Evolutionary conservation across 257 asterid species (phyloP).

Genomic region (Coffea canephora): DNA sequence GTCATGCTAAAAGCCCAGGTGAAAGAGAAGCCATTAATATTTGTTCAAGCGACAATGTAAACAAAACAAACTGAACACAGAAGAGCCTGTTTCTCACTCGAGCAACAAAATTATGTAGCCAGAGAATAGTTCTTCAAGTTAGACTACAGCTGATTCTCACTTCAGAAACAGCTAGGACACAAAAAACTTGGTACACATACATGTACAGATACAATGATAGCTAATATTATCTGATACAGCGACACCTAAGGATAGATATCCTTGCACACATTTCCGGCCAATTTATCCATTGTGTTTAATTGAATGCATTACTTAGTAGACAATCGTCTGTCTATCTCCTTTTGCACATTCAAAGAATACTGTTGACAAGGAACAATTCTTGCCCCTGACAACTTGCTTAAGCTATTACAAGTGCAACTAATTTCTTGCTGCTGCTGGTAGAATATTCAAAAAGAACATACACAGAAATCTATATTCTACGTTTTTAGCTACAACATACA

Average conservation of each 20-base stretch:
- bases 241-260: too few relatives aligned
- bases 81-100: constrained; percentile 50
- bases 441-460: neutral
- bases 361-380: neutral
- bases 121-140: neutral
- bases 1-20: neutral
- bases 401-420: neutral
- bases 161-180: neutral
- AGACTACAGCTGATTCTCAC: neutral
- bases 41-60: neutral
- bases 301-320: neutral
- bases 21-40: neutral
- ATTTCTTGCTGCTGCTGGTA: neutral
- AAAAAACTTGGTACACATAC: too few relatives aligned
- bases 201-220: too few relatives aligned
- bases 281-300: neutral
- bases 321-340: neutral
- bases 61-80: constrained; percentile 1
- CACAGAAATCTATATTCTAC: neutral
- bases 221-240: too few relatives aligned
- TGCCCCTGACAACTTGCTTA: neutral
- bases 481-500: neutral
- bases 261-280: neutral
- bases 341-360: neutral
- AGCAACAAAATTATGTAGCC: neutral